phyloP scores from a whole-genome alignment of 2,329 filamentous ascomycete genomes.

The Neocatenulostroma microsporum region DNA sequence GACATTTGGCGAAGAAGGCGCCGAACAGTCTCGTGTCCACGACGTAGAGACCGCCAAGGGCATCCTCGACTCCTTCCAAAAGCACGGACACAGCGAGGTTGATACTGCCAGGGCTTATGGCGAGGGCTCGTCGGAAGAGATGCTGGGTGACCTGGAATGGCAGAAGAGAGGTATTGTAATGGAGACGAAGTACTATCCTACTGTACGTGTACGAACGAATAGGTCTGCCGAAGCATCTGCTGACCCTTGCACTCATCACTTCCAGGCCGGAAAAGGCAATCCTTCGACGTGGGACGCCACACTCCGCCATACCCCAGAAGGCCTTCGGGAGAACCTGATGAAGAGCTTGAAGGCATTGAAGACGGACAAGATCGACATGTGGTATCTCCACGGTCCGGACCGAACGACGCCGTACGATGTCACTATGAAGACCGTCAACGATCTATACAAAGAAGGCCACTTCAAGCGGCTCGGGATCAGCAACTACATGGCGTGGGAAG shows the following conservation, averaged over 20 bases:
- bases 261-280: slow-evolving; percentile 8
- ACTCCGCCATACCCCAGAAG: slow-evolving; percentile 23
- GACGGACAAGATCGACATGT: slow-evolving; percentile 39
- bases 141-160: slow-evolving; percentile 23
- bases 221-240: too few species aligned
- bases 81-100: slow-evolving; percentile 25
- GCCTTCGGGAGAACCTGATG: slow-evolving; percentile 29
- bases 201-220: too few species aligned
- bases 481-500: slow-evolving; percentile 43
- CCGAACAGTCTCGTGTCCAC: too few species aligned
- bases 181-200: slow-evolving; percentile 25
- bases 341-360: slow-evolving; percentile 35
- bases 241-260: too few species aligned
- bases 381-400: slow-evolving; percentile 47
- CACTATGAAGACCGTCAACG: slow-evolving; percentile 42
- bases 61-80: slow-evolving; percentile 24
- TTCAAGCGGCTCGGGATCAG: slow-evolving; percentile 41
- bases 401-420: slow-evolving; percentile 39
- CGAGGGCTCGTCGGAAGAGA: slow-evolving; percentile 20
- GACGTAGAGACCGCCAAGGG: slow-evolving; percentile 13
- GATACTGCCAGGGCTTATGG: slow-evolving; percentile 25
- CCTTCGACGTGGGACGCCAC: slow-evolving; percentile 14
- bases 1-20: not conserved
- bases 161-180: slow-evolving; percentile 21
- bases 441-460: slow-evolving; percentile 38